These are phyloP conservation scores for Cyphellophora europaea DNA, from an alignment of 2,329 filamentous ascomycete genomes.

Conservation along the genomic window DNA sequence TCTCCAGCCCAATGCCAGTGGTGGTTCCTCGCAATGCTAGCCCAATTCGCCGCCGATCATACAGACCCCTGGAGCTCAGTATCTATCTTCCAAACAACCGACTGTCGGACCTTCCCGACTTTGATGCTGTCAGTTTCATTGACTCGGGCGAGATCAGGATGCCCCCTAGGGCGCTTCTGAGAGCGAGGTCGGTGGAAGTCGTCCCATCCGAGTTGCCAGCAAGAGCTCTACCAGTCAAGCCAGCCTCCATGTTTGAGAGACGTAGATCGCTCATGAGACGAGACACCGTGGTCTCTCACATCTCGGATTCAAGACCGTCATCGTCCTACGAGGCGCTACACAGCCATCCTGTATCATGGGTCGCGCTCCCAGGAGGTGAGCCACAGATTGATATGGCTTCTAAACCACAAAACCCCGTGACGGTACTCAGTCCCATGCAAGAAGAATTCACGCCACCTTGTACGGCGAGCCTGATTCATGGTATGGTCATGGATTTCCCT, in stretches of 20 bases:
- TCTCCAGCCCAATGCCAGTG: slow-evolving; percentile 27
- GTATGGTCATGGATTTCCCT: slow-evolving; percentile 11
- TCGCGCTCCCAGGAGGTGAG: slow-evolving; percentile 16
- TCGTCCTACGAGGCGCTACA: slow-evolving; percentile 19
- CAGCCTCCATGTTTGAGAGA: slow-evolving; percentile 17
- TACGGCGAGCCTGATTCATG: slow-evolving; percentile 14
- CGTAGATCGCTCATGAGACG: slow-evolving; percentile 7
- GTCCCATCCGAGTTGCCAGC: slow-evolving; percentile 9
- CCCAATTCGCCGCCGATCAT: slow-evolving; percentile 18
- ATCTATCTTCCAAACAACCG: slow-evolving; percentile 35
- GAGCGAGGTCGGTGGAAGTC: slow-evolving; percentile 18
- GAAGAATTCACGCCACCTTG: slow-evolving; percentile 17
- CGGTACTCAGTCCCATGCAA: slow-evolving; percentile 16
- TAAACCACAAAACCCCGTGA: slow-evolving; percentile 14
- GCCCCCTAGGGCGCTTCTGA: slow-evolving; percentile 25
- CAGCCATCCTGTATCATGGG: slow-evolving; percentile 20
- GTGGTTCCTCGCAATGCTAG: slow-evolving; percentile 7
- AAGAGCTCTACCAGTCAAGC: slow-evolving; percentile 10
- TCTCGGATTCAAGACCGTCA: slow-evolving; percentile 14
- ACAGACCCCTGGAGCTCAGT: slow-evolving; percentile 36
- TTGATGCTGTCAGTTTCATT: slow-evolving; percentile 29
- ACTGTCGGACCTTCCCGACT: slow-evolving; percentile 35
- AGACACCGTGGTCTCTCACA: slow-evolving; percentile 11
- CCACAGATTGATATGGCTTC: slow-evolving; percentile 21
- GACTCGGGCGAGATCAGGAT: slow-evolving; percentile 20